phyloP scores from a whole-genome alignment of 148 eudicot genomes.

The Salicornia ramosissima region DNA sequence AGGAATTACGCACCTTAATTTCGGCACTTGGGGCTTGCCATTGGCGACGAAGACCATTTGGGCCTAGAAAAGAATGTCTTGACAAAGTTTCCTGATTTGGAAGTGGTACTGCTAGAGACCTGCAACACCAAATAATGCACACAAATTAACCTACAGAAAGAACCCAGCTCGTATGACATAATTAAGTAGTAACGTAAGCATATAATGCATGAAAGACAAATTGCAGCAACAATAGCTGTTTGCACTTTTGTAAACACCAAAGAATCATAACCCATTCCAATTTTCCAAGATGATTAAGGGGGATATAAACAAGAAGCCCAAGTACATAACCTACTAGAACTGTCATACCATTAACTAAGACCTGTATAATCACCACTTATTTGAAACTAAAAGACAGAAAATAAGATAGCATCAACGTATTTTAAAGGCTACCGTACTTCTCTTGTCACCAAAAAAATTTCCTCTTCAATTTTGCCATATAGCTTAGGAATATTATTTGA shows the following conservation, averaged over 20 bases:
- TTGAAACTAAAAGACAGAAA: not conserved
- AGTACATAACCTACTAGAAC: not conserved
- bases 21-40: slow-evolving; percentile 78
- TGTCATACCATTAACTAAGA: not conserved
- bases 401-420: not conserved
- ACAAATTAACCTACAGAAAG: slow-evolving; percentile 8
- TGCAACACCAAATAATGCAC: slow-evolving; percentile 27
- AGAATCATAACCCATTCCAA: not conserved
- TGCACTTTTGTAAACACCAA: not conserved
- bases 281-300: not conserved
- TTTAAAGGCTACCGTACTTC: not conserved
- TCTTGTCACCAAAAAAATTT: no score
- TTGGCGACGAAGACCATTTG: slow-evolving; percentile 75
- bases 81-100: slow-evolving; percentile 94
- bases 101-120: slow-evolving; percentile 64
- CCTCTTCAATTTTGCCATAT: no score
- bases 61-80: slow-evolving; percentile 90
- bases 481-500: no score
- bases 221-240: not conserved
- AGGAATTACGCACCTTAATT: slow-evolving; percentile 45
- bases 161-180: not conserved
- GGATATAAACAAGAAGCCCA: not conserved
- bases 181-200: not conserved
- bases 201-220: not conserved
- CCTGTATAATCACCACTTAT: no score